Percentiles rank a stretch among this genome's conserved stretches.
These are phyloP conservation scores for Capronia epimyces DNA, from an alignment of 2,329 filamentous ascomycete genomes.

Conservation along the genomic window DNA sequence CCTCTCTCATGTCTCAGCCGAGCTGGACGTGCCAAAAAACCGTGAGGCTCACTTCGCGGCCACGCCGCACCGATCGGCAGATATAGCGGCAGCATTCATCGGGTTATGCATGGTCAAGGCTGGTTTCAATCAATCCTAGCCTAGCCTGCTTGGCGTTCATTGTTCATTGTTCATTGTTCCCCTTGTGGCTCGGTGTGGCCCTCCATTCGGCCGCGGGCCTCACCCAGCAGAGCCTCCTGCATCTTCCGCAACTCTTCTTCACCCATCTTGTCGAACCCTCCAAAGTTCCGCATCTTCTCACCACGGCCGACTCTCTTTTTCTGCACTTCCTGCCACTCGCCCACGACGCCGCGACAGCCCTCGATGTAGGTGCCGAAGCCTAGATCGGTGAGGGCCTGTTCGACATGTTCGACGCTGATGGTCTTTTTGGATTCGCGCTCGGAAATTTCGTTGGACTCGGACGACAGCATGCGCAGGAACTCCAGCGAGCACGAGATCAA, in stretches of 20 bases:
- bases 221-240: slow-evolving; percentile 86
- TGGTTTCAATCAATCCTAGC: too few relatives aligned
- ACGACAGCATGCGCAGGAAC: slow-evolving; percentile 97
- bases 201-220: slow-evolving; percentile 60
- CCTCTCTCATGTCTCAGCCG: too few relatives aligned
- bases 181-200: slow-evolving; percentile 8
- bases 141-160: too few relatives aligned
- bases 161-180: too few relatives aligned
- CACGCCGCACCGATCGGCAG: too few relatives aligned
- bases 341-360: slow-evolving; percentile 77
- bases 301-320: slow-evolving; percentile 60
- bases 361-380: slow-evolving; percentile 90
- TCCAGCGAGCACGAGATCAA: slow-evolving; percentile 98
- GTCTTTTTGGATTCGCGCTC: slow-evolving; percentile 99
- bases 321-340: slow-evolving; percentile 86
- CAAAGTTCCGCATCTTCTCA: slow-evolving; percentile 96
- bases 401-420: slow-evolving; percentile 96
- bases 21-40: too few relatives aligned
- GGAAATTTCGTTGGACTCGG: slow-evolving; percentile 96
- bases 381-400: slow-evolving; percentile 84
- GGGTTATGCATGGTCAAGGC: too few relatives aligned
- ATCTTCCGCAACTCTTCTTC: slow-evolving; percentile 83
- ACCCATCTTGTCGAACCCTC: slow-evolving; percentile 86
- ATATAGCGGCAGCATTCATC: too few relatives aligned
- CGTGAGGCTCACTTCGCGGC: too few relatives aligned